Evolutionary conservation across 1,284 basidiomycete species (phyloP), one percentile per base, ranked within the genome.

Genomic region (Tausonia pullulans): DNA sequence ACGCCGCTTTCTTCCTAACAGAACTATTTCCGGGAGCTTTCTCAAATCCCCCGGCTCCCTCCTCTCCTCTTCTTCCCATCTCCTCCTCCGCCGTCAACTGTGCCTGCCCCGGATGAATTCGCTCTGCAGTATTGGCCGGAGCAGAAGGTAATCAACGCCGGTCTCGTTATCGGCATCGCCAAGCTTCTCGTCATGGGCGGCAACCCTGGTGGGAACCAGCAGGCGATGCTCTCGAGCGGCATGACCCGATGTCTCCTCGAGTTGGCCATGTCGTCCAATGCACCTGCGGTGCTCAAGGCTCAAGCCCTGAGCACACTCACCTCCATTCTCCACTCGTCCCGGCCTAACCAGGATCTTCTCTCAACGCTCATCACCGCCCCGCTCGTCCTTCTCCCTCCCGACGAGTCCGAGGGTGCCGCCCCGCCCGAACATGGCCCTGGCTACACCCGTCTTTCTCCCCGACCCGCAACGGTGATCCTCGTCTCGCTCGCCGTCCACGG

Each of bases 11-110:
- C 46, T 27, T 43, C 55, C 5, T 2, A n/a, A 46, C 72, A 96
- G 90, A 97, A 93, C 74, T 98, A 97, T 79, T 97, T 99, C 79
- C 87, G 91, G 65, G 94, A 96, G 78, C 90, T 92, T 1, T 81
- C 87, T 7, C 82, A 94, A 55, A 90, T 94, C 60, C 83, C 88
- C 0, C 77, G 86, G 10, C 79, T 97, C 8, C 88, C 87, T 11
- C 83, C 90, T 1, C 82, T 97, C 27, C 82, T 99, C 41, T 85
- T 90, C 69, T 95, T 92, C 74, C 93, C 94, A 0, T 81, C 86
- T 2, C 81, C 83, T 10, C 77, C 90, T 7, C 73, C 77, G 0
- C 79, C 82, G 10, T 75, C 83, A 16, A 82, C 87, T 61, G 81
- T 84, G 53, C 76, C 81, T 6, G 84, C 87, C 2, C 90, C 94